Evolutionary conservation across 345 rosid species (phyloP).

Genomic region (Ceriops tagal): DNA sequence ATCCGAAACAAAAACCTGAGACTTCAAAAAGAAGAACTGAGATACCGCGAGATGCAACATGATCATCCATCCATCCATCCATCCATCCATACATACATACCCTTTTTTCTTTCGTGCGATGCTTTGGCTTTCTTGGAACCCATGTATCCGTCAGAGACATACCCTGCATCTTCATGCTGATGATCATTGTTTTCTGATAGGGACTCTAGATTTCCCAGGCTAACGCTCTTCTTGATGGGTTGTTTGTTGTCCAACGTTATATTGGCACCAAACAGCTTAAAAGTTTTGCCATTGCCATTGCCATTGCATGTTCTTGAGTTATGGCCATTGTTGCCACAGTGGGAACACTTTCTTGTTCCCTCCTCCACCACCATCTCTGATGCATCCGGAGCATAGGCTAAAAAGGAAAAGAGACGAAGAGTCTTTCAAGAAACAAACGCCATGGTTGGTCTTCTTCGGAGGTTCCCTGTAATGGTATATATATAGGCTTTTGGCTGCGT

Average conservation of each 20-base stretch:
- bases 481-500: no score
- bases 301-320: conserved; percentile 47
- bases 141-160: conserved; percentile 52
- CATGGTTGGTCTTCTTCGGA: neutral
- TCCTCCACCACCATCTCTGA: conserved; percentile 26
- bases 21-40: no score
- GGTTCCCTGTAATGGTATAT: no score
- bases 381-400: no score
- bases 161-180: conserved; percentile 33
- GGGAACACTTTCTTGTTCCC: conserved; percentile 40
- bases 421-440: no score
- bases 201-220: conserved; percentile 40
- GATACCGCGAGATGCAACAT: no score
- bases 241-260: conserved; percentile 29
- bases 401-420: no score
- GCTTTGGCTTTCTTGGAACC: conserved; percentile 25
- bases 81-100: conserved; percentile 32
- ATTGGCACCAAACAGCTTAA: conserved; percentile 59
- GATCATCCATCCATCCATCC: neutral
- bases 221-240: conserved; percentile 36
- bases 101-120: conserved; percentile 34
- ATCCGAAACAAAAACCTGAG: no score
- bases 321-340: conserved; percentile 47
- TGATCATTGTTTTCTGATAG: conserved; percentile 14
- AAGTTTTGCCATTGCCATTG: conserved; percentile 14